These are phyloP conservation scores for Microascus cirrosus DNA, from an alignment of 2,329 filamentous ascomycete genomes.

Conservation along the genomic window DNA sequence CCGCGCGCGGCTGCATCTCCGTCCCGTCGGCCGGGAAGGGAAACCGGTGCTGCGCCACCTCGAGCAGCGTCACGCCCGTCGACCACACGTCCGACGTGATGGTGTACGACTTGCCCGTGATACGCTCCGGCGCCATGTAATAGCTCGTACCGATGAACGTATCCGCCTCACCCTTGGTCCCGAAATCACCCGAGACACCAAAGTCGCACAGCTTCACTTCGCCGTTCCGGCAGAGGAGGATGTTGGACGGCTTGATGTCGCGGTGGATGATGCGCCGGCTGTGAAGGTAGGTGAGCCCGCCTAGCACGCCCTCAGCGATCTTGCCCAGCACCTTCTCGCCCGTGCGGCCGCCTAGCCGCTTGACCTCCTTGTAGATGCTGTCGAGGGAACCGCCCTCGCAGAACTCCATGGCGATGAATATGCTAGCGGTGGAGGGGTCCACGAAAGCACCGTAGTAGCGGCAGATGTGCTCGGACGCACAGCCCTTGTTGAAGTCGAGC, in stretches of 20 bases:
- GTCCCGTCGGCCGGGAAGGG: slow-evolving; percentile 95
- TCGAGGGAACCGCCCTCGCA: slow-evolving; percentile 94
- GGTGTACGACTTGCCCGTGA: slow-evolving; percentile 94
- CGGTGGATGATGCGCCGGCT: slow-evolving; percentile 95
- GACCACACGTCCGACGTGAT: slow-evolving; percentile 99
- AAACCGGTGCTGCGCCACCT: slow-evolving; percentile 98
- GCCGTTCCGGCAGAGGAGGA: slow-evolving; percentile 81
- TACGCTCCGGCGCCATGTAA: slow-evolving; percentile 98
- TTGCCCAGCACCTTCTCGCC: slow-evolving; percentile 97
- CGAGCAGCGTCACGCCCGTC: slow-evolving; percentile 88
- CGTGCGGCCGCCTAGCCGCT: slow-evolving; percentile 85
- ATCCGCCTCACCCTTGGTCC: slow-evolving; percentile 95
- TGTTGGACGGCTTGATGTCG: slow-evolving; percentile 98
- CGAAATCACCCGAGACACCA: slow-evolving; percentile 93
- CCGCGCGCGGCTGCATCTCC: slow-evolving; percentile 86
- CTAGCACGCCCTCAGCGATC: slow-evolving; percentile 87
- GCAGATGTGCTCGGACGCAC: slow-evolving; percentile 91
- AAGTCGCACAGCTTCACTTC: slow-evolving; percentile 98
- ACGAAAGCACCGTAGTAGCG: slow-evolving; percentile 96
- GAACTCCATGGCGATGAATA: slow-evolving; percentile 98
- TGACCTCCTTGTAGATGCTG: slow-evolving; percentile 95
- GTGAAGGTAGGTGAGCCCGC: slow-evolving; percentile 89
- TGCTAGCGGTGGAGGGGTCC: slow-evolving; percentile 89
- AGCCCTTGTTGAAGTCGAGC: slow-evolving; percentile 95
- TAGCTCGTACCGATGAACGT: slow-evolving; percentile 98